Evolutionary conservation across 345 rosid genomes (phyloP), one percentile per base, ranked within the genome.

Genomic region (Pugionium dolabratum): DNA sequence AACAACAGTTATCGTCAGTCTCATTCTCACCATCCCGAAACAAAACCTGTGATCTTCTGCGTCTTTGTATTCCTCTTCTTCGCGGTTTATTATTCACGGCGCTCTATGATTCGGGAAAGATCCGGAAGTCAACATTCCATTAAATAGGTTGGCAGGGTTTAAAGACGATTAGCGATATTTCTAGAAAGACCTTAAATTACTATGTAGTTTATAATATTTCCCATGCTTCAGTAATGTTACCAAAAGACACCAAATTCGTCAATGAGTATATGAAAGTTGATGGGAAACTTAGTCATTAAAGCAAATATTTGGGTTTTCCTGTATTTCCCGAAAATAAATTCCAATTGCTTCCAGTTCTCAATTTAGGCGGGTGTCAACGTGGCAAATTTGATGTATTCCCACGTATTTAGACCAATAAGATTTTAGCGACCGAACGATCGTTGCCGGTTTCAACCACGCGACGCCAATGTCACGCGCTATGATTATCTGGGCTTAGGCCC

Each of bases 351-450:
- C 84, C 56, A 43, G 78, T 33, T 33, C 26, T 49, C 58, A 72
- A 64, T 43, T 66, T 9, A n/a, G 55, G 70, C 72, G 69, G 70
- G 75, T 59, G 8, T 0, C 36, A 57, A 90, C 92, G 90, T 86
- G 97, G 87, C 84, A 36, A 35, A n/a, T 27, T 3, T 35, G 25
- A 43, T 36, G 29, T 7, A 4, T 3, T 41, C 59, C 83, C 90
- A 87, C 90, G 95, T 76, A 1, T 49, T 28, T 52, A 33, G 57
- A 70, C 97, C 95, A 90, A 87, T 87, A 59, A 74, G 84, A 87
- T 67, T 85, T 75, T 34, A 70, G 74, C 47, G 55, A 49, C 50
- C 7, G 50, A 39, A 4, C 11, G 41, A 27, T 53, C 26, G 10
- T 40, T 28, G 29, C 31, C 7, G 33, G 8, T 34, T 34, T 34